These are phyloP conservation scores for Hordeum pubiflorum DNA, from an alignment of 202 grass and related monocot species.

Conservation along the genomic window DNA sequence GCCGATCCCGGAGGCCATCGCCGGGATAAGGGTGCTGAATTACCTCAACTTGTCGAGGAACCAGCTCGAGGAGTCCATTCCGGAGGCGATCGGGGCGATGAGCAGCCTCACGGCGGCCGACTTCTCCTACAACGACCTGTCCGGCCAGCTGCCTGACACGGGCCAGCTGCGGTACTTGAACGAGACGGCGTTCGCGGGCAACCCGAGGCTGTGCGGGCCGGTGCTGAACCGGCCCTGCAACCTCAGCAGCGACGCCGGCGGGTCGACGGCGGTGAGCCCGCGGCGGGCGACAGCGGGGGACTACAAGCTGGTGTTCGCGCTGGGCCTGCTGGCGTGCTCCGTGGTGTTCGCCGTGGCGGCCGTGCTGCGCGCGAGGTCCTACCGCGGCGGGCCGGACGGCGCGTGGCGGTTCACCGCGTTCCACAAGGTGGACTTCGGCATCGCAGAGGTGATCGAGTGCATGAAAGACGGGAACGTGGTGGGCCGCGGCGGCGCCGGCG, in stretches of 20 bases:
- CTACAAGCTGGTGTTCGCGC: slow-evolving; percentile 65
- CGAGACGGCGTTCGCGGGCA: slow-evolving; percentile 67
- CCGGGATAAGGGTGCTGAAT: slow-evolving; percentile 49
- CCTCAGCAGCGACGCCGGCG: neutral
- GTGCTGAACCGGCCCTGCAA: slow-evolving; percentile 35
- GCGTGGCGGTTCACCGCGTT: slow-evolving; percentile 74
- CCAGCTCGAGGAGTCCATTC: slow-evolving; percentile 48
- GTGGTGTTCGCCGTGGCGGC: slow-evolving; percentile 61
- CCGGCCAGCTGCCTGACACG: slow-evolving; percentile 41
- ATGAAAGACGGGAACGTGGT: slow-evolving; percentile 94
- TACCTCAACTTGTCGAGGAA: slow-evolving; percentile 85
- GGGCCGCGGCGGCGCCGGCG: slow-evolving; percentile 72
- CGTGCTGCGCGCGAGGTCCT: slow-evolving; percentile 46
- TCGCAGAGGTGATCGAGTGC: slow-evolving; percentile 70
- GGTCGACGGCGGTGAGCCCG: neutral
- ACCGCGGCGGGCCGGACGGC: neutral
- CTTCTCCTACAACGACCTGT: slow-evolving; percentile 83
- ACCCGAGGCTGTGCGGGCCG: slow-evolving; percentile 55
- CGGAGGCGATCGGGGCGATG: slow-evolving; percentile 49
- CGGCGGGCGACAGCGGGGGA: slow-evolving; percentile 15
- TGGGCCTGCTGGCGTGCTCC: slow-evolving; percentile 66
- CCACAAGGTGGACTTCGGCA: slow-evolving; percentile 73
- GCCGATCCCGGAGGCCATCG: slow-evolving; percentile 41
- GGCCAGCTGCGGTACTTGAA: slow-evolving; percentile 77
- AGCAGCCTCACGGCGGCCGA: slow-evolving; percentile 72